phyloP scores from a whole-genome alignment of 1,284 basidiomycete species.

The Cystobasidiaceae sp. region DNA sequence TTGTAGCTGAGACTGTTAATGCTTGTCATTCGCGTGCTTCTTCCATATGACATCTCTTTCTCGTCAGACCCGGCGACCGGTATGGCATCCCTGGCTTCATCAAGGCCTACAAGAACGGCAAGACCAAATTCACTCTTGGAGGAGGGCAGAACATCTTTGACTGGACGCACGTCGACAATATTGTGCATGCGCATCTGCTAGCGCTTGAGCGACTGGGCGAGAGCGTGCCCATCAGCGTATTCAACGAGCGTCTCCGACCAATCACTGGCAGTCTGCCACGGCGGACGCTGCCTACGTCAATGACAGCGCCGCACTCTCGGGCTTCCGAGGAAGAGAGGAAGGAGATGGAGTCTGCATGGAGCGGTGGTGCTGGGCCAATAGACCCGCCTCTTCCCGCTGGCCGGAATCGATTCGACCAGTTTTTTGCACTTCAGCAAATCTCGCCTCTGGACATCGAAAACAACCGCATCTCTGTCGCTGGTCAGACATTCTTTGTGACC shows the following conservation, averaged over 20 bases:
- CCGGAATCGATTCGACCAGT: conserved; percentile 53
- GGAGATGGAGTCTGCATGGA: neutral
- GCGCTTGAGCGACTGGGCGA: conserved; percentile 76
- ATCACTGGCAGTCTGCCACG: conserved; percentile 47
- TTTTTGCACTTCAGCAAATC: conserved; percentile 45
- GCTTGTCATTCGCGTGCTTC: neutral
- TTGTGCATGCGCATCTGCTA: conserved; percentile 88
- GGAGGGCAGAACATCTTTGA: conserved; percentile 91
- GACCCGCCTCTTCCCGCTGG: conserved; percentile 56
- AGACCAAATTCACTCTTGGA: conserved; percentile 91
- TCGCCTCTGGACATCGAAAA: conserved; percentile 40
- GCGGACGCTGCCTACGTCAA: conserved; percentile 39
- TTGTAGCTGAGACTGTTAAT: too few relatives aligned
- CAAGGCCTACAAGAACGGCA: conserved; percentile 70
- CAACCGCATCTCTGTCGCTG: conserved; percentile 53
- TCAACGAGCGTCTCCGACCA: conserved; percentile 59
- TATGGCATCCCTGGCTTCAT: conserved; percentile 78
- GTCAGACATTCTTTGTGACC: conserved; percentile 94
- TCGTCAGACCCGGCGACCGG: conserved; percentile 85
- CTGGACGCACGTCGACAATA: conserved; percentile 96
- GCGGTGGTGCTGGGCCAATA: conserved; percentile 41
- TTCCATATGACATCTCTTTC: neutral
- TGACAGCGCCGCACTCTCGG: neutral
- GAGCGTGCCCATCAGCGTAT: conserved; percentile 47
- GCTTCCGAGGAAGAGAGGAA: neutral